Conservation (phyloP, 2,329 filamentous ascomycete genomes). For the Sclerotinia trifoliorum region DNA sequence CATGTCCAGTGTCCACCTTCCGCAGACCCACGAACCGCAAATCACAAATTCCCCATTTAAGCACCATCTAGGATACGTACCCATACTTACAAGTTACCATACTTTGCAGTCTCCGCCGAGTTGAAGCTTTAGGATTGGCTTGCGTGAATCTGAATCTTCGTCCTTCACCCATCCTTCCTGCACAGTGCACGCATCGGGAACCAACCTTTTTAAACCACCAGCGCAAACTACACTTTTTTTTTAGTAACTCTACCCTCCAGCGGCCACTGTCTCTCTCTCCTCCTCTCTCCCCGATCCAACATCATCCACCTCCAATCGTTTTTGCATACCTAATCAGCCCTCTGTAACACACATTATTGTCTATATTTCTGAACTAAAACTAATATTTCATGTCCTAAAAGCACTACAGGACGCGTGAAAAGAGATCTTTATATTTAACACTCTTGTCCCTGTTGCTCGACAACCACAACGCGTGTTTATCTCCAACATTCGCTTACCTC, state of each 20-base stretch:
- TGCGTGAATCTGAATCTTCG: background rate
- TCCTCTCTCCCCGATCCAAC: background rate
- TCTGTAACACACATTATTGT: background rate
- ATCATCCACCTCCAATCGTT: constrained; percentile 5
- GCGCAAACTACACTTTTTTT: background rate
- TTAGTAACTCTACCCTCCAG: background rate
- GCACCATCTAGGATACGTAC: background rate
- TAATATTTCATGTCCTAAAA: background rate
- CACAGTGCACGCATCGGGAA: constrained; percentile 8
- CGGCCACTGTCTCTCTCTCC: constrained; percentile 1
- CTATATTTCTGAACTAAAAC: background rate
- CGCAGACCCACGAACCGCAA: background rate
- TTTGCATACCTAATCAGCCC: background rate
- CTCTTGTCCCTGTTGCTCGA: background rate
- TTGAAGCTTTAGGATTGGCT: constrained; percentile 10
- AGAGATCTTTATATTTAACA: background rate
- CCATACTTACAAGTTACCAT: background rate
- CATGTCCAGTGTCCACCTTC: constrained; percentile 5
- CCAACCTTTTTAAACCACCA: constrained; percentile 1
- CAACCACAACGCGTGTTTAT: constrained; percentile 10
- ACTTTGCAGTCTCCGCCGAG: background rate
- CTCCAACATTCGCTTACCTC: constrained; percentile 16
- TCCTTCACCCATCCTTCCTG: constrained; percentile 2
- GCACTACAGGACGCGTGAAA: background rate
- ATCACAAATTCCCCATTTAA: constrained; percentile 8